Evolutionary conservation across 306 rosid species (phyloP).

Genomic region (Acacia melanoxylon): DNA sequence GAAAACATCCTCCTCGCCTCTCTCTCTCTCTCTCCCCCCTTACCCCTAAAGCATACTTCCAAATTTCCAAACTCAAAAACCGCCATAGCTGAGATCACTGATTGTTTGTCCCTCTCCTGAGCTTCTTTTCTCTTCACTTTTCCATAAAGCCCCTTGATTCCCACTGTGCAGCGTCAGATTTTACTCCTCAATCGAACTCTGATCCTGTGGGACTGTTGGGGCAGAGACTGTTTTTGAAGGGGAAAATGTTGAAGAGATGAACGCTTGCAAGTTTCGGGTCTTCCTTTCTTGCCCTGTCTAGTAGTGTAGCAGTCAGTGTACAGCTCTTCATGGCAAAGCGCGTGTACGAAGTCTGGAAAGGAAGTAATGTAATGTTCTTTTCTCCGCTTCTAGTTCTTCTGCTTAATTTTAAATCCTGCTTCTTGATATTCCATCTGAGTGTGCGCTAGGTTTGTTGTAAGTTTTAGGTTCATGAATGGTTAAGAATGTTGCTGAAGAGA

Average conservation of each 20-base stretch:
- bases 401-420: constrained; percentile 5
- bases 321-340: constrained; percentile 75
- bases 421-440: constrained; percentile 27
- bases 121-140: constrained; percentile 13
- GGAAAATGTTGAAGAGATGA: constrained; percentile 44
- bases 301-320: constrained; percentile 32
- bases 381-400: not conserved
- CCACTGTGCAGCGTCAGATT: not conserved
- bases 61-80: constrained; percentile 49
- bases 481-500: constrained; percentile 15
- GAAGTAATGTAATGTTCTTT: constrained; percentile 73
- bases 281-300: constrained; percentile 40
- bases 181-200: constrained; percentile 25
- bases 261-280: constrained; percentile 41
- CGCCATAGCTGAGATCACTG: constrained; percentile 43
- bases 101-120: constrained; percentile 1
- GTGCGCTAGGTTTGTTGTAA: constrained; percentile 31
- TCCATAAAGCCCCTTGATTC: constrained; percentile 27
- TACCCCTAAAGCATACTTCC: constrained; percentile 1
- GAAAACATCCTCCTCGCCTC: not conserved
- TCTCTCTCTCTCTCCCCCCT: not conserved
- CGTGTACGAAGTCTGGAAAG: constrained; percentile 92
- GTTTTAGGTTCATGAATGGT: constrained; percentile 30
- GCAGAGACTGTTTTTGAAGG: not conserved
- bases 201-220: constrained; percentile 25